Base-by-base conservation (phyloP, 257 asterid genomes). In the Lavandula angustifolia region DNA sequence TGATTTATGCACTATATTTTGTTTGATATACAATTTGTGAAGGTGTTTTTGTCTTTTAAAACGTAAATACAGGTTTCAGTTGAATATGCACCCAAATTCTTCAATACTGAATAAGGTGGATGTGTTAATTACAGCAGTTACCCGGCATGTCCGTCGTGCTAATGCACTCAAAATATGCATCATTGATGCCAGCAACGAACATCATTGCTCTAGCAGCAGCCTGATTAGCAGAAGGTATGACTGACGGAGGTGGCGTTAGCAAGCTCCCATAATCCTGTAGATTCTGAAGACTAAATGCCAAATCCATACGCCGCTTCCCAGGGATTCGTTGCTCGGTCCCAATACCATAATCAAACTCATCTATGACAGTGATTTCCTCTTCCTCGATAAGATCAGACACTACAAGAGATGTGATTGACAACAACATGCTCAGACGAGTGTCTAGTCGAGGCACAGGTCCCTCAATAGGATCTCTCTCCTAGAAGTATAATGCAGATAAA, bases 401-500 rank as follows among this genome's bases (percentile, higher is more conserved):
- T 62, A 92, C 96, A 3, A 92, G 99, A 22, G 97, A 78, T 64
- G 92, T 85, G 76, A 92, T 78, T 33, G 95, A 92, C 60, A 92
- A 78, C 57, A 92, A 68, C 95, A 89, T 82, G 85, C 94, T 85
- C 68, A 92, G 76, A 73, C 97, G 95, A 58, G 99, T 83, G 68
- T 92, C 97, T 35, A 92, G 79, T 33, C 83, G 97, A 70, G 99
- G 99, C 76, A 89, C 91, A 1, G 99, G 99, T 44, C 97, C 99
- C 78, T 89, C 99, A 66, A 92, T 89, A 27, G 96, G 97, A 77
- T 92, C 95, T 82, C 97, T 85, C 78, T 89, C 99, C 99, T 92
- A 64, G 57, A 61, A 69, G 44, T 59, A 64, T 51, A 44, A 47
- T 37, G 62, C 62, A 67, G 52, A 56, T 56, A 29, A 46, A 46